phyloP scores from a whole-genome alignment of 176 grass and related monocot genomes.

The Cenchrus americanus region DNA sequence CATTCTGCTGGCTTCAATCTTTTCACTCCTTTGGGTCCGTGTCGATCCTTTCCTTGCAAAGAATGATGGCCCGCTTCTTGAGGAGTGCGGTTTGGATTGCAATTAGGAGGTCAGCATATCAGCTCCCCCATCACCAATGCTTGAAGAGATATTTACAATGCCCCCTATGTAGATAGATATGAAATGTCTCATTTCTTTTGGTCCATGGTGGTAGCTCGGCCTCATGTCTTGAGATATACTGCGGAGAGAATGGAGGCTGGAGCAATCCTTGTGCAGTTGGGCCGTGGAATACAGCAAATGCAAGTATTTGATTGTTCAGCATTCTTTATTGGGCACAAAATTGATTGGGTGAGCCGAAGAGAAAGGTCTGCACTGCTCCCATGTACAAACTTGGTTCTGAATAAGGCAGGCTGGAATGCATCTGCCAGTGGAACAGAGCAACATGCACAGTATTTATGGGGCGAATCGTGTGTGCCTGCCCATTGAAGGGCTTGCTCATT shows the following conservation, averaged over 20 bases:
- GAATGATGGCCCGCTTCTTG: slow-evolving; percentile 46
- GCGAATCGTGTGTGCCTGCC: slow-evolving; percentile 4
- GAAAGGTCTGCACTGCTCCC: slow-evolving; percentile 30
- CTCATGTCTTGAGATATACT: slow-evolving; percentile 40
- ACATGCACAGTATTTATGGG: slow-evolving; percentile 38
- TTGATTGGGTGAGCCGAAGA: slow-evolving; percentile 30
- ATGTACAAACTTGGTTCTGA: slow-evolving; percentile 45
- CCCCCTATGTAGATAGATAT: slow-evolving; percentile 50
- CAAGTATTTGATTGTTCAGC: slow-evolving; percentile 27
- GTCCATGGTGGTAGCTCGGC: slow-evolving; percentile 49
- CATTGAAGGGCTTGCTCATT: slow-evolving; percentile 41
- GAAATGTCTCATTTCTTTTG: slow-evolving; percentile 40
- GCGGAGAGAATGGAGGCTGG: slow-evolving; percentile 37
- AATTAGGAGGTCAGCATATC: slow-evolving; percentile 43
- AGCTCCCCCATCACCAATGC: slow-evolving; percentile 38
- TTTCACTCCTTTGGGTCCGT: slow-evolving; percentile 69
- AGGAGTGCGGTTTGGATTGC: slow-evolving; percentile 63
- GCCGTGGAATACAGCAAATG: slow-evolving; percentile 39
- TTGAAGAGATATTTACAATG: slow-evolving; percentile 35
- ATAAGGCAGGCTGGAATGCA: slow-evolving; percentile 42
- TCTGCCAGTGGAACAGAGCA: slow-evolving; percentile 35
- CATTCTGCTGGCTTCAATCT: slow-evolving; percentile 76
- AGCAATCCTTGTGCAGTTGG: slow-evolving; percentile 53
- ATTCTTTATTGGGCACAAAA: slow-evolving; percentile 53
- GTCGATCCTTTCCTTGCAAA: slow-evolving; percentile 70